Evolutionary conservation across 306 rosid genomes (phyloP).

Genomic region (Vicia faba): DNA sequence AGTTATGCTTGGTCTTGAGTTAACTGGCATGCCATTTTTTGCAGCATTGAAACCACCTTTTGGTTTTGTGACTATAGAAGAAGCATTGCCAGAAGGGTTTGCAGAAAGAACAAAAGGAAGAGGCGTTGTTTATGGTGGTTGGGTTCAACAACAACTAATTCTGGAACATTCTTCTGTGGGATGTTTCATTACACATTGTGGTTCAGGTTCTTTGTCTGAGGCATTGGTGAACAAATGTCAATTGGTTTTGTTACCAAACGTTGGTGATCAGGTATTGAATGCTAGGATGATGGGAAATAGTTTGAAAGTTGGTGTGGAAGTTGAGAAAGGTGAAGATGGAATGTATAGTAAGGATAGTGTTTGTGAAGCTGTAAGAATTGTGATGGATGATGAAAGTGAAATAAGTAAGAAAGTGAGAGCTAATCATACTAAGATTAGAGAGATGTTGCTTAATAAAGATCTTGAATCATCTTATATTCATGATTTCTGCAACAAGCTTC

Average conservation of each 20-base stretch:
- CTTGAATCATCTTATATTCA: conserved; percentile 40
- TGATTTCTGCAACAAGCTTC: conserved; percentile 38
- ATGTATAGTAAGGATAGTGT: conserved; percentile 35
- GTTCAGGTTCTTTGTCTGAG: conserved; percentile 44
- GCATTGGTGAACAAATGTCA: conserved; percentile 40
- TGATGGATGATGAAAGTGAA: conserved; percentile 43
- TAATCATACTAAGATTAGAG: conserved; percentile 35
- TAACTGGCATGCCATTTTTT: conserved; percentile 34
- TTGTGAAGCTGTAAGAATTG: conserved; percentile 37
- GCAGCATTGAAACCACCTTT: conserved; percentile 42
- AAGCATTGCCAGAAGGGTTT: conserved; percentile 46
- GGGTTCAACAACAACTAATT: conserved; percentile 44
- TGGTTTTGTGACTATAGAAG: conserved; percentile 34
- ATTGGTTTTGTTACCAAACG: conserved; percentile 39
- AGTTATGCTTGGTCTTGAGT: conserved; percentile 46
- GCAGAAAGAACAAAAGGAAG: conserved; percentile 30
- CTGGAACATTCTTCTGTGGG: conserved; percentile 46
- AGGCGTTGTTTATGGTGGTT: conserved; percentile 42
- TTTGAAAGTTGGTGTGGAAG: conserved; percentile 48
- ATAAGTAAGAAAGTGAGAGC: conserved; percentile 30
- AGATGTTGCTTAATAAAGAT: conserved; percentile 33
- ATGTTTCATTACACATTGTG: conserved; percentile 46
- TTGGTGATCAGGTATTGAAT: conserved; percentile 37
- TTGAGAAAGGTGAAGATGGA: conserved; percentile 45
- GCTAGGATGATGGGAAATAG: conserved; percentile 43